phyloP scores from a whole-genome alignment of 805 yeast genomes.

The Kuraishia hungarica region DNA sequence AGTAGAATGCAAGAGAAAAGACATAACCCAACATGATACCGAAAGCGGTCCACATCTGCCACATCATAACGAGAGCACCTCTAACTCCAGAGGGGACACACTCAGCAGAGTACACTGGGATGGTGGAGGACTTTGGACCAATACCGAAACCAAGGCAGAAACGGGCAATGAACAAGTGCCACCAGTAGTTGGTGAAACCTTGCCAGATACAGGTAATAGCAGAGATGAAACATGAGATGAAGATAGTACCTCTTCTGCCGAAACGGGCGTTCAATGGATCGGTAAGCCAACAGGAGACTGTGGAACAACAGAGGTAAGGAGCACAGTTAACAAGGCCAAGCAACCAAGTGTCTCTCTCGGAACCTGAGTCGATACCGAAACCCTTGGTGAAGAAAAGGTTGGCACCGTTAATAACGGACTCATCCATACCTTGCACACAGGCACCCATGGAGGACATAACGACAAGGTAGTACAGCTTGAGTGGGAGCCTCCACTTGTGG shows the following conservation, averaged over 20 bases:
- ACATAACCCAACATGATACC: constrained; percentile 71
- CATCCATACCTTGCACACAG: constrained; percentile 77
- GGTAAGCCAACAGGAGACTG: constrained; percentile 55
- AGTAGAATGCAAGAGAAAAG: constrained; percentile 53
- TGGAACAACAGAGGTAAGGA: constrained; percentile 59
- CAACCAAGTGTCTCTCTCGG: constrained; percentile 43
- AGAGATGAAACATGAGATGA: constrained; percentile 52
- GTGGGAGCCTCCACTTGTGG: constrained; percentile 37
- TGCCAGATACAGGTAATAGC: constrained; percentile 63
- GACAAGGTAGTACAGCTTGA: constrained; percentile 44
- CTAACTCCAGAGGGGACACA: constrained; percentile 54
- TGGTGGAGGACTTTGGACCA: constrained; percentile 72
- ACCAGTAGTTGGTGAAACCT: constrained; percentile 57
- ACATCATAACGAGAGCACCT: constrained; percentile 64
- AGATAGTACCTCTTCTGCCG: constrained; percentile 62
- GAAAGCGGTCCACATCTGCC: constrained; percentile 70
- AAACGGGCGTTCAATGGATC: constrained; percentile 47
- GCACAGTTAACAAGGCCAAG: constrained; percentile 62
- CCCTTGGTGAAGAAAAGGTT: constrained; percentile 48
- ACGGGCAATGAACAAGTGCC: constrained; percentile 58
- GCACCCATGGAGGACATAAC: constrained; percentile 70
- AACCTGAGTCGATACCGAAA: constrained; percentile 40
- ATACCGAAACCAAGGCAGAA: constrained; percentile 59
- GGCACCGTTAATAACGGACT: constrained; percentile 70
- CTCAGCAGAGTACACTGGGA: constrained; percentile 63